Base-by-base conservation (phyloP, 2,329 filamentous ascomycete species). In the Allantophomopsis cytisporea region DNA sequence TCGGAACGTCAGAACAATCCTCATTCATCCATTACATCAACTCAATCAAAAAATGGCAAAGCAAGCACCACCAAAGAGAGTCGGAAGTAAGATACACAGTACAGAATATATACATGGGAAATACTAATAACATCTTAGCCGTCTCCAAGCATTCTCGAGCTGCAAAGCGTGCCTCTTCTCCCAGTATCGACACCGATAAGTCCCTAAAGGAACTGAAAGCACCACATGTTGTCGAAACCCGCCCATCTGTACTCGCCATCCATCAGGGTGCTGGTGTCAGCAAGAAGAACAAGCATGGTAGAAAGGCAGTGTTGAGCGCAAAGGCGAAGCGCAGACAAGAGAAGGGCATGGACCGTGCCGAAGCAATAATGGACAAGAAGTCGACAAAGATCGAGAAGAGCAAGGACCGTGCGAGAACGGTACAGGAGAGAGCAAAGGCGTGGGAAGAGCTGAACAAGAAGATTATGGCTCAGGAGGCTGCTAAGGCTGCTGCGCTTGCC, bases 121-220 rank as follows among this genome's bases (percentile, higher is more conserved):
- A 34, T 43, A 5, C 39, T 42, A 42, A 42, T 20, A 18, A 7
- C 21, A 16, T 41, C 38, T 39, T 54, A 53, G 39, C 64, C 40
- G 65, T 67, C 31, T 83, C 81, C 4, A 59, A 76, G 42, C 81
- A 80, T 63, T 88, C 83, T 39, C 80, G 83, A 47, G 81, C 80
- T 42, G 80, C 81, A 32, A 74, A 82, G 53, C 76, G 83, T 47
- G 82, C 77, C 36, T 74, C 75, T 13, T 82, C 80, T 4, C 79
- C 81, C 18, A 68, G 76, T 51, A 77, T 84, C 58, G 63, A 83
- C 60, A 72, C 73, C 34, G 79, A 84, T 66, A 83, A 83, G 60
- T 81, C 78, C 6, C 65, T 83, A 16, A 81, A 80, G 54, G 62
- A 73, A 31, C 59, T 71, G 42, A 62, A 68, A 43, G 64, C 68